Evolutionary conservation across 768 basidiomycete genomes (phyloP), one percentile per base, ranked within the genome.

Genomic region (Ramaria rubella): DNA sequence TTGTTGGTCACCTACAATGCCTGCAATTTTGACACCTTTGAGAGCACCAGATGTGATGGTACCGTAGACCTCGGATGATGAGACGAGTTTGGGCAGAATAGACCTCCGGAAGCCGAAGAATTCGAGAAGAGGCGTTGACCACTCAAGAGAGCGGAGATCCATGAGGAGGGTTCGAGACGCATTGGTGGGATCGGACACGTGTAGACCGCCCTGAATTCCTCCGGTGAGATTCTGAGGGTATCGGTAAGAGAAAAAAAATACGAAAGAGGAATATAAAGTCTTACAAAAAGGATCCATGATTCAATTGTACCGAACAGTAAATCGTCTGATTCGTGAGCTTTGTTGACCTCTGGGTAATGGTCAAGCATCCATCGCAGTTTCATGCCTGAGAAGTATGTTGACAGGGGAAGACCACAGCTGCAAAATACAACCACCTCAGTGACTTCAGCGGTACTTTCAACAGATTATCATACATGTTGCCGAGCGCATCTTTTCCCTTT

Each of bases 331-430:
- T 87, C 82, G 65, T 94, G 86, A 0, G 96, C 94, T 42, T 80
- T 76, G 31, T 77, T 70, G 54, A 98, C 92, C 29, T 83, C 81
- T 3, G 79, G 76, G 65, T 86, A 72, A 67, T 97, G 83, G 68
- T 95, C 89, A 59, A 95, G 82, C 88, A 99, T 92, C 95, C 95
- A 99, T 44, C 89, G 82, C 60, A 96, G 77, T 73, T 97, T 98
- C 69, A 96, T 86, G 17, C 87, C 95, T 23, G 94, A 96, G 73
- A 99, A 99, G 73, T 99, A 99, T 0, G 95, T 98, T 15, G 94
- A 96, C 7, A 97, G 77, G n/a, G 88, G 90, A 36, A 96, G 81
- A 31, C 94, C 94, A 48, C 93, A 94, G 59, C 90, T 95, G 61
- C 27, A 33, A 48, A 53, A 54, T 15, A 49, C 49, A 30, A 46